Conservation (phyloP, 768 basidiomycete genomes). For the Chalciporus sphaerocephalus region DNA sequence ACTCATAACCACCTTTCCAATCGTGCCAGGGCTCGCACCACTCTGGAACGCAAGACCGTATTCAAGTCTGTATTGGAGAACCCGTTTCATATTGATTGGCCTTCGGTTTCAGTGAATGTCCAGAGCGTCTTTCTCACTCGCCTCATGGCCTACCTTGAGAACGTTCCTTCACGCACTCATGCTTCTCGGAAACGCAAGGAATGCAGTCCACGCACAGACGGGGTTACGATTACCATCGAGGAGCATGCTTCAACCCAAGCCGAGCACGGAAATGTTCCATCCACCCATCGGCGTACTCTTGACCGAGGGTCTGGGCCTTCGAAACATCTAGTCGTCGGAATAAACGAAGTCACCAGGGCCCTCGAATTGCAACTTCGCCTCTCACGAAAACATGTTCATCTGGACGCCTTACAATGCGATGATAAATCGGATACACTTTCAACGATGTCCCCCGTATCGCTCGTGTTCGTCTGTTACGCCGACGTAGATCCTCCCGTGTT, state of each 20-base stretch:
- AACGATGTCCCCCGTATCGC: constrained; percentile 17
- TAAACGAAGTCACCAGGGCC: constrained; percentile 73
- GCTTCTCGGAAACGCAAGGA: constrained; percentile 17
- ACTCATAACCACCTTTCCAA: constrained; percentile 59
- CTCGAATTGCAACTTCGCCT: constrained; percentile 55
- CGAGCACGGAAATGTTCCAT: not conserved
- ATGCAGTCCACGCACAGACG: not conserved
- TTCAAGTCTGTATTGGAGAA: constrained; percentile 71
- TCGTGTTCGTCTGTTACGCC: constrained; percentile 66
- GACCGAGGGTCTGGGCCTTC: not conserved
- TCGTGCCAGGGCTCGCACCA: constrained; percentile 47
- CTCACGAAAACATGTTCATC: constrained; percentile 17
- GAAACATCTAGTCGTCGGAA: constrained; percentile 56
- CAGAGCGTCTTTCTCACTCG: constrained; percentile 58
- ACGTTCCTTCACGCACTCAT: constrained; percentile 37
- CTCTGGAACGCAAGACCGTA: constrained; percentile 53
- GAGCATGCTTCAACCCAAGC: not conserved
- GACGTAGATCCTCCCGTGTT: constrained; percentile 73
- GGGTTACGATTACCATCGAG: constrained; percentile 29
- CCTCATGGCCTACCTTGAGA: constrained; percentile 47
- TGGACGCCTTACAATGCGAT: not conserved
- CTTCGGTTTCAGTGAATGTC: constrained; percentile 53
- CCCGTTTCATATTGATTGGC: constrained; percentile 71
- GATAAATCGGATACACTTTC: constrained; percentile 1
- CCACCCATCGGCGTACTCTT: not conserved